These are phyloP conservation scores for Phytophthora palmivora DNA, from an alignment of 352 stramenopile species.

Conservation along the genomic window DNA sequence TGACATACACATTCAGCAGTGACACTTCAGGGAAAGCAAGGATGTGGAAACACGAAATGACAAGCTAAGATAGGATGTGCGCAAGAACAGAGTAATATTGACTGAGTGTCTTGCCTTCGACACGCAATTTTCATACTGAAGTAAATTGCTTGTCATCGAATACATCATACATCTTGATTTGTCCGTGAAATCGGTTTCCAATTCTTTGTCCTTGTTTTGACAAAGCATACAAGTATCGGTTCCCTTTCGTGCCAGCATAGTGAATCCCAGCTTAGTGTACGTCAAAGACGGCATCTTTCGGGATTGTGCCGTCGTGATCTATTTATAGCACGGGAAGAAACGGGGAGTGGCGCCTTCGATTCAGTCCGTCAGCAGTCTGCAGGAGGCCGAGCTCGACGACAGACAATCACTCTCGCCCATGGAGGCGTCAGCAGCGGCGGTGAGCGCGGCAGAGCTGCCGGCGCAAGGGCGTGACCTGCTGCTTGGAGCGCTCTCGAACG, in stretches of 20 bases:
- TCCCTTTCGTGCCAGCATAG: conserved; percentile 2
- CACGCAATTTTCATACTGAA: too few relatives aligned
- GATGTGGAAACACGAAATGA: too few relatives aligned
- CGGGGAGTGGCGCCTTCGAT: conserved; percentile 28
- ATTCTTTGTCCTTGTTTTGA: conserved; percentile 1
- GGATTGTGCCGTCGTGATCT: conserved; percentile 38
- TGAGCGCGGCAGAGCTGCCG: conserved; percentile 34
- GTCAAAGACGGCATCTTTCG: conserved; percentile 13
- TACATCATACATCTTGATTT: too few relatives aligned
- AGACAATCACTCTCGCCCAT: conserved; percentile 32
- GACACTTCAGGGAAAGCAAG: too few relatives aligned
- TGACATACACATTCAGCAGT: not conserved
- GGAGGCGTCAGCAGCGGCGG: conserved; percentile 23
- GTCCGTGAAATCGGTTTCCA: too few relatives aligned
- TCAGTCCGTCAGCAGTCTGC: conserved; percentile 33
- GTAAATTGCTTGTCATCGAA: too few relatives aligned
- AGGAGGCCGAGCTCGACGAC: conserved; percentile 12
- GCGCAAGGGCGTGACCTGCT: conserved; percentile 55
- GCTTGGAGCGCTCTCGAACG: conserved; percentile 42
- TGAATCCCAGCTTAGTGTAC: not conserved
- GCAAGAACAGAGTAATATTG: too few relatives aligned
- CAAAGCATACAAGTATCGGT: conserved; percentile 2
- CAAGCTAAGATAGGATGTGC: too few relatives aligned
- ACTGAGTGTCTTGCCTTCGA: too few relatives aligned
- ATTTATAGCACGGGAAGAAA: conserved; percentile 37